Conservation (phyloP, 192 early-diverging fungal genomes). For the Diversispora eburnea region DNA sequence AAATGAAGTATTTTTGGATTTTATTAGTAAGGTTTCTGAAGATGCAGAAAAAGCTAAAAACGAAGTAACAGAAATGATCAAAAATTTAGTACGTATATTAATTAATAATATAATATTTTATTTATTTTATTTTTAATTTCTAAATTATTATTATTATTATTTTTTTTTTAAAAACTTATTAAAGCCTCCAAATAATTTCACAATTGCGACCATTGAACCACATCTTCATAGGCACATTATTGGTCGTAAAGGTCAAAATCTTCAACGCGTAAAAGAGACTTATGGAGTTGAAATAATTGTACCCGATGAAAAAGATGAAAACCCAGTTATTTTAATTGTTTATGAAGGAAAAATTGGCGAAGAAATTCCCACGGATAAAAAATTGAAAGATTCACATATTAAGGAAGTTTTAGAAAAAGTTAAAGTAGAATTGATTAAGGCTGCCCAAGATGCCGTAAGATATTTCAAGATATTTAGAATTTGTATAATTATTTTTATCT, state of each 20-base stretch:
- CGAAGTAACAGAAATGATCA: constrained; percentile 52
- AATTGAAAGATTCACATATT: constrained; percentile 40
- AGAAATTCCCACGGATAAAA: constrained; percentile 32
- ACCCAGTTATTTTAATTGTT: constrained; percentile 75
- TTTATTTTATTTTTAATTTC: not conserved
- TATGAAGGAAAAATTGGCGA: constrained; percentile 58
- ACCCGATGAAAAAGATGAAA: constrained; percentile 62
- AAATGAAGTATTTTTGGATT: constrained; percentile 62
- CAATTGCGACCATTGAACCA: constrained; percentile 70
- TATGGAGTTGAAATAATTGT: constrained; percentile 76
- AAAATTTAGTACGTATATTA: constrained; percentile 46
- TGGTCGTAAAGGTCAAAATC: constrained; percentile 58
- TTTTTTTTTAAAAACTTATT: too few relatives aligned
- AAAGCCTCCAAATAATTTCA: constrained; percentile 54
- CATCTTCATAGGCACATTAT: constrained; percentile 69
- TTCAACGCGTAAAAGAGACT: constrained; percentile 60
- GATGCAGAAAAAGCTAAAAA: constrained; percentile 63
- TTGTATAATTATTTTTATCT: too few relatives aligned
- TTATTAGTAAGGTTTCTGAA: constrained; percentile 64
- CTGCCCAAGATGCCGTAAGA: constrained; percentile 51
- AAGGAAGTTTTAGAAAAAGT: constrained; percentile 53
- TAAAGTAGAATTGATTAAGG: constrained; percentile 65
- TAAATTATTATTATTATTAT: too few relatives aligned
- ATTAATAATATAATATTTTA: constrained; percentile 21
- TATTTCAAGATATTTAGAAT: not conserved